Conservation (phyloP, 805 yeast genomes). For the Metschnikowia picachoensis region DNA sequence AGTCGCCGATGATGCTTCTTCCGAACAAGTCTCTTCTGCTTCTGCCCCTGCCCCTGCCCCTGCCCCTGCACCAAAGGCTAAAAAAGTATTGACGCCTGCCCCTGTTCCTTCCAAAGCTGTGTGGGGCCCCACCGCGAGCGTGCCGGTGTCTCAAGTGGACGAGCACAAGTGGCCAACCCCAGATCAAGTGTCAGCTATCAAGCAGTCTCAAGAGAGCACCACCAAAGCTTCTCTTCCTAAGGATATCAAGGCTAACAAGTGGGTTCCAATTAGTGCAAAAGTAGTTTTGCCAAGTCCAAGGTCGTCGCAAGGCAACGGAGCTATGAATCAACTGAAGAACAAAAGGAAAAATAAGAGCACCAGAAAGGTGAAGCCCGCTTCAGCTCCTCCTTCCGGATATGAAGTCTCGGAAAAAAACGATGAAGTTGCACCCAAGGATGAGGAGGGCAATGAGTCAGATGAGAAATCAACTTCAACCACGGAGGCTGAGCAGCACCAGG, state of each 20-base stretch:
- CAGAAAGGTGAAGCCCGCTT: slow-evolving; percentile 15
- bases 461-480: slow-evolving; percentile 3
- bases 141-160: slow-evolving; percentile 28
- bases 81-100: slow-evolving; percentile 41
- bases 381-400: slow-evolving; percentile 7
- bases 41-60: slow-evolving; percentile 9
- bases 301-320: slow-evolving; percentile 20
- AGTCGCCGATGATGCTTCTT: slow-evolving; percentile 3
- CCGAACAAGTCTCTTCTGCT: slow-evolving; percentile 5
- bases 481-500: slow-evolving; percentile 9
- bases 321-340: slow-evolving; percentile 20
- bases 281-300: slow-evolving; percentile 39
- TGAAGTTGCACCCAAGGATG: slow-evolving; percentile 11
- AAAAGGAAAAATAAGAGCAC: slow-evolving; percentile 25
- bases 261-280: slow-evolving; percentile 45
- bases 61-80: slow-evolving; percentile 17
- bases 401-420: slow-evolving; percentile 10
- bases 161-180: slow-evolving; percentile 45
- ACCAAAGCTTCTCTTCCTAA: slow-evolving; percentile 18
- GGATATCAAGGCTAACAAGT: slow-evolving; percentile 41
- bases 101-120: slow-evolving; percentile 43
- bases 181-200: slow-evolving; percentile 24
- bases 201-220: slow-evolving; percentile 14
- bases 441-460: slow-evolving; percentile 7
- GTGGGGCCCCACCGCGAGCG: slow-evolving; percentile 32